Evolutionary conservation across 2,329 filamentous ascomycete species (phyloP), one percentile per base, ranked within the genome.

Genomic region (Westerdykella ornata): DNA sequence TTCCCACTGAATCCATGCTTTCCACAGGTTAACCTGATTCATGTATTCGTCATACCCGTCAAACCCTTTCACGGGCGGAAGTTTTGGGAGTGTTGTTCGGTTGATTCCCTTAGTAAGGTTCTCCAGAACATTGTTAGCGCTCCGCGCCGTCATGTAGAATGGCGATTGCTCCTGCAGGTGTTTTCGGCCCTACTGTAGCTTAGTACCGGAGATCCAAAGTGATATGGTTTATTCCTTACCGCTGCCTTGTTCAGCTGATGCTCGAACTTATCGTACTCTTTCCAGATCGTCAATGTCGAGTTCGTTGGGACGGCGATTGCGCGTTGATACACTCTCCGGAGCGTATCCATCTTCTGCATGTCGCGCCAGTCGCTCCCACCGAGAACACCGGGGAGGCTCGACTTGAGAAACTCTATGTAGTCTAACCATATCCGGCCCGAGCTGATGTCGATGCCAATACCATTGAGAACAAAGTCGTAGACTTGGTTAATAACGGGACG

Each of bases 211-310:
- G 12, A 20, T 30, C 8, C 15, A 2, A 12, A 17, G 13, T 7
- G 15, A 29, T 13, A 11, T 28, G 17, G 13, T 13, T n/a, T 18
- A 9, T 14, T 29, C 69, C 77, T 60, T 74, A 89, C 86, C 32
- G 88, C 94, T 51, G 88, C 79, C 67, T 95, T 97, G 72, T 96
- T 96, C 44, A 96, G 68, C 5, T 83, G 80, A 78, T 92, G 88
- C 68, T 98, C 92, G 59, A 98, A 98, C 52, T 86, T 82, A 63
- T 97, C 89, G 60, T 98, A 98, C 59, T 98, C 90, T 63, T 94
- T 95, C 94, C 92, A 98, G 12, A 98, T 71, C 39, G 77, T 78
- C 57, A 90, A 86, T 37, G 94, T 80, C 22, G 84, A 84, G 41
- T 83, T 80, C 48, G 88, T 94, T 4, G 94, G 94, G 30, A 96